Evolutionary conservation across 345 rosid genomes (phyloP).

Genomic region (Citrus sinensis): DNA sequence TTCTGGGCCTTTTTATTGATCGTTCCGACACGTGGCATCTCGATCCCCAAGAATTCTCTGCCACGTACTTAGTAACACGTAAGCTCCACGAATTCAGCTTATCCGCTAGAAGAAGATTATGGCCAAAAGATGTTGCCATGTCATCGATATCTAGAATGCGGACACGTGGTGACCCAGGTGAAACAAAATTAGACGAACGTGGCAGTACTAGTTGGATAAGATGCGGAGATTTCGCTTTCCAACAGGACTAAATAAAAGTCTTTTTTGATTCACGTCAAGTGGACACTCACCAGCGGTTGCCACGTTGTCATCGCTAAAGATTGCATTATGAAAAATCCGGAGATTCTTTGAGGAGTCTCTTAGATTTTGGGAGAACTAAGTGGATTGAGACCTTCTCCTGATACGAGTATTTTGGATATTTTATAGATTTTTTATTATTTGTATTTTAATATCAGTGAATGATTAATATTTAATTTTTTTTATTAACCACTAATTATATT

Average conservation of each 20-base stretch:
- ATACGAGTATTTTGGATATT: accelerated
- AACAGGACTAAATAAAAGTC: neutral
- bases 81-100: constrained; percentile 29
- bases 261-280: neutral
- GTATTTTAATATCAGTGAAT: too few species aligned
- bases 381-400: accelerated
- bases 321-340: neutral
- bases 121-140: constrained; percentile 29
- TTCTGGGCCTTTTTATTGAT: neutral
- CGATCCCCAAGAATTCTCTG: constrained; percentile 11
- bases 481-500: accelerated
- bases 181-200: neutral
- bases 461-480: too few species aligned
- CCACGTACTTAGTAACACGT: constrained; percentile 35
- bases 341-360: neutral
- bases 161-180: constrained; percentile 10
- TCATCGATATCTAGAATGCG: constrained; percentile 8
- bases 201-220: constrained; percentile 17
- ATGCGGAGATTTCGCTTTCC: neutral
- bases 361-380: too few species aligned
- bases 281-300: neutral
- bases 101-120: constrained; percentile 28
- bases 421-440: too few species aligned
- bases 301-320: neutral
- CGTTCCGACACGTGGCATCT: constrained; percentile 26